Evolutionary conservation across 306 rosid genomes (phyloP).

Genomic region (Prosopis cineraria): DNA sequence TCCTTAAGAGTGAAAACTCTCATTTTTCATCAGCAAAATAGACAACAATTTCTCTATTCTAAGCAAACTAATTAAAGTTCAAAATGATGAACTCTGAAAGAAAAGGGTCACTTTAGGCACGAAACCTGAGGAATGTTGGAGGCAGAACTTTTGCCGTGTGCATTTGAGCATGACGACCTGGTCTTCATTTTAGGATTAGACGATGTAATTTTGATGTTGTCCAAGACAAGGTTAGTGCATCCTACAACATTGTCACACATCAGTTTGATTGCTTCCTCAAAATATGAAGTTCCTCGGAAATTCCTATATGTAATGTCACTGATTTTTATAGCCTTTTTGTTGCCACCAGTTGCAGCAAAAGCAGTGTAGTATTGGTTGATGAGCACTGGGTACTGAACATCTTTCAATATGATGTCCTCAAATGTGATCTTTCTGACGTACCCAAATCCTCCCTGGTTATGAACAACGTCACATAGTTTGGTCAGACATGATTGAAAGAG

Average conservation of each 20-base stretch:
- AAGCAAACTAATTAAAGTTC: too few relatives aligned
- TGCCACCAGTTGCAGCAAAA: rapidly evolving
- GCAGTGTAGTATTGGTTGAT: conserved; percentile 43
- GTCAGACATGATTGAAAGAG: background rate
- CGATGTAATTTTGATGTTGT: conserved; percentile 6
- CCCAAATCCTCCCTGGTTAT: conserved; percentile 50
- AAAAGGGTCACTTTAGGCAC: conserved; percentile 27
- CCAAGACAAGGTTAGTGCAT: conserved; percentile 36
- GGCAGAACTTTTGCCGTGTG: background rate
- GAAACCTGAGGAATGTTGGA: conserved; percentile 28
- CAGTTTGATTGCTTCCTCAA: conserved; percentile 15
- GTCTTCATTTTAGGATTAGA: background rate
- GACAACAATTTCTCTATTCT: too few relatives aligned
- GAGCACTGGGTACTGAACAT: conserved; percentile 36
- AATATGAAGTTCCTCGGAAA: conserved; percentile 42
- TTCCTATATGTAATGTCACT: conserved; percentile 41
- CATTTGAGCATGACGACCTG: conserved; percentile 30
- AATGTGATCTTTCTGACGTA: conserved; percentile 48
- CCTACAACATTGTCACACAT: conserved; percentile 30
- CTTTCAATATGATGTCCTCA: conserved; percentile 36
- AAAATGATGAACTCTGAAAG: too few relatives aligned
- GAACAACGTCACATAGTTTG: background rate
- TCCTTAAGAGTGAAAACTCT: too few relatives aligned
- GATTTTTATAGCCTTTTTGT: background rate
- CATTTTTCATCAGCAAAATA: too few relatives aligned